Conservation (phyloP, 148 eudicot genomes). For the Amaranthus hypochondriacus region DNA sequence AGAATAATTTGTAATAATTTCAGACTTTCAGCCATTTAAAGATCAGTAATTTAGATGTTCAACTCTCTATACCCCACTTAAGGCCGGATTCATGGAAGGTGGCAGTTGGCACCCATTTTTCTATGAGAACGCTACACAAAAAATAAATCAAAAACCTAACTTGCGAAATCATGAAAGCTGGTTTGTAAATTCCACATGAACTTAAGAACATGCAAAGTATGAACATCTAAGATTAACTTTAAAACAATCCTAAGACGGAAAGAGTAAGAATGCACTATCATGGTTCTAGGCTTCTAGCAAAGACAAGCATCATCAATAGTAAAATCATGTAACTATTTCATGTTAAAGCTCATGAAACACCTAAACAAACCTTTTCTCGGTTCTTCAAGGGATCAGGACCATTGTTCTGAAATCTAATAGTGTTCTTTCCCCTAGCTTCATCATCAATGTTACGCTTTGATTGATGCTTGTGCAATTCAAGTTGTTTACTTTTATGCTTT, state of each 20-base stretch:
- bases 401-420: conserved; percentile 1
- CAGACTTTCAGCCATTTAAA: no score
- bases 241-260: background rate
- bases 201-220: background rate
- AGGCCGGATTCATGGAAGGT: no score
- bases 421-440: background rate
- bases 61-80: background rate
- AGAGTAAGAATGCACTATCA: background rate
- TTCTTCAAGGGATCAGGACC: conserved; percentile 6
- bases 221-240: background rate
- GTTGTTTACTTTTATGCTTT: background rate
- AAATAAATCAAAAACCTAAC: no score
- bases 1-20: no score
- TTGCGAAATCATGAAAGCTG: background rate
- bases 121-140: no score
- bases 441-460: conserved; percentile 3
- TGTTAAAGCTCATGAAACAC: background rate
- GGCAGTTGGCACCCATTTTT: no score
- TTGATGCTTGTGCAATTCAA: conserved; percentile 1
- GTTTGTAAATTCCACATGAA: background rate
- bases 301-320: background rate
- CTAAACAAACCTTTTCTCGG: conserved; percentile 19
- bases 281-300: background rate
- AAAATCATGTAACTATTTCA: no score
- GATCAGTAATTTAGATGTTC: background rate